Evolutionary conservation across 75 land plant species (phyloP).

Genomic region (Larix kaempferi): DNA sequence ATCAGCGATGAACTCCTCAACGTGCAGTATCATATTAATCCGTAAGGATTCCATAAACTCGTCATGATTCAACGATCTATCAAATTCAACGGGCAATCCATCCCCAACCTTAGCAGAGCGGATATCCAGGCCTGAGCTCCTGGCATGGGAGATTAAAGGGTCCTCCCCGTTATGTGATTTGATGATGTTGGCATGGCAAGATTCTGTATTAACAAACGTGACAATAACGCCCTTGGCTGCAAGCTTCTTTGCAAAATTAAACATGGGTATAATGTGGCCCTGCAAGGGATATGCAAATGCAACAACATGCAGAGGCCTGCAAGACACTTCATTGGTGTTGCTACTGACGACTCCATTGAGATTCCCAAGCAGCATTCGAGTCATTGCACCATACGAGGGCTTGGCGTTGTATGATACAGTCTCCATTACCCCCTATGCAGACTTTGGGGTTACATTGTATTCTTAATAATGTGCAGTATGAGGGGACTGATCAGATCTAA

Average conservation of each 20-base stretch:
- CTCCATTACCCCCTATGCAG: too few species aligned
- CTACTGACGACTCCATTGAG: too few species aligned
- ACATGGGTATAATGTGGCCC: slow-evolving; percentile 44
- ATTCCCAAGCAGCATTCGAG: too few species aligned
- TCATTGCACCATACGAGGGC: too few species aligned
- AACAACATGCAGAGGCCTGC: slow-evolving; percentile 12
- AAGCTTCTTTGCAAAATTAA: slow-evolving; percentile 38
- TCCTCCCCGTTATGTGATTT: background rate
- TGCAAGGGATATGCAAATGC: slow-evolving; percentile 27
- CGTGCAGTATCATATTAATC: slow-evolving; percentile 25
- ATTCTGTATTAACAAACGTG: slow-evolving; percentile 50
- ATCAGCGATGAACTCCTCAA: slow-evolving; percentile 26
- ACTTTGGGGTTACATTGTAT: too few species aligned
- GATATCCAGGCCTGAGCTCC: slow-evolving; percentile 31
- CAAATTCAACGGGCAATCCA: slow-evolving; percentile 37
- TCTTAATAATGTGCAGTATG: too few species aligned
- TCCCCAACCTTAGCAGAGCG: slow-evolving; percentile 30
- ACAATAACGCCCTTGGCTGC: slow-evolving; percentile 45
- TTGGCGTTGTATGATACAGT: too few species aligned
- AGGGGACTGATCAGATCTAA: too few species aligned
- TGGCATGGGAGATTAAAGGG: slow-evolving; percentile 21
- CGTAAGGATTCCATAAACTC: slow-evolving; percentile 22
- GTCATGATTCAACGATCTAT: slow-evolving; percentile 32
- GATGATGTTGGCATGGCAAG: slow-evolving; percentile 17
- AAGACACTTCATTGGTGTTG: too few species aligned